phyloP scores from a whole-genome alignment of 2,329 filamentous ascomycete species.

The Ophiostoma perfectum region DNA sequence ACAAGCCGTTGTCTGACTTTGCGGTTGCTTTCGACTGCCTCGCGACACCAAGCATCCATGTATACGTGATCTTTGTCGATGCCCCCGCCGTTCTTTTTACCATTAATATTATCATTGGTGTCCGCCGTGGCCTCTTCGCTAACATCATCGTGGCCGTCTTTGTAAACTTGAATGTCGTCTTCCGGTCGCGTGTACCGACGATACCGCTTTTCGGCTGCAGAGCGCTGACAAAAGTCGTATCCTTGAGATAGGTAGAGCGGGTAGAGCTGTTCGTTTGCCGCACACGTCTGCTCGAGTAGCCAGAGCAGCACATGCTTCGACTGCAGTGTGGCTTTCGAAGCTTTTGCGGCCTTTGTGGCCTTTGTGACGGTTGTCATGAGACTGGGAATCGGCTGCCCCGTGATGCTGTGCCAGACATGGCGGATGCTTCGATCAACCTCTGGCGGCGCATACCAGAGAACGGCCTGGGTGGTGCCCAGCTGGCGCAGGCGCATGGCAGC shows the following conservation, averaged over 20 bases:
- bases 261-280: conserved; percentile 53
- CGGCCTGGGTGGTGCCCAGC: conserved; percentile 49
- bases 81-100: too few species aligned
- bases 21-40: not conserved
- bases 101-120: too few species aligned
- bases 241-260: conserved; percentile 57
- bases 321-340: conserved; percentile 30
- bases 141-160: conserved; percentile 23
- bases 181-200: not conserved
- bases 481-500: conserved; percentile 62
- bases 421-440: conserved; percentile 59
- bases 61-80: not conserved
- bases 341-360: too few species aligned
- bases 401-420: conserved; percentile 37
- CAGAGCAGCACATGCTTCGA: conserved; percentile 46
- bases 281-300: conserved; percentile 61
- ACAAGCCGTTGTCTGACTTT: conserved; percentile 36
- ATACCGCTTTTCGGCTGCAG: conserved; percentile 17
- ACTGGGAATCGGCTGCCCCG: rapidly evolving
- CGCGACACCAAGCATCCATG: not conserved
- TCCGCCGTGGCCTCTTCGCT: not conserved
- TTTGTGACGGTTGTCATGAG: too few species aligned
- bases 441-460: conserved; percentile 52
- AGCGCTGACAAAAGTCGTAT: conserved; percentile 53
- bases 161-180: conserved; percentile 43